A percentile compares a stretch with the other conserved stretches of the same genome.
Evolutionary conservation across 73 alveolate species (phyloP).

Genomic region (Paramecium sexaurelia): DNA sequence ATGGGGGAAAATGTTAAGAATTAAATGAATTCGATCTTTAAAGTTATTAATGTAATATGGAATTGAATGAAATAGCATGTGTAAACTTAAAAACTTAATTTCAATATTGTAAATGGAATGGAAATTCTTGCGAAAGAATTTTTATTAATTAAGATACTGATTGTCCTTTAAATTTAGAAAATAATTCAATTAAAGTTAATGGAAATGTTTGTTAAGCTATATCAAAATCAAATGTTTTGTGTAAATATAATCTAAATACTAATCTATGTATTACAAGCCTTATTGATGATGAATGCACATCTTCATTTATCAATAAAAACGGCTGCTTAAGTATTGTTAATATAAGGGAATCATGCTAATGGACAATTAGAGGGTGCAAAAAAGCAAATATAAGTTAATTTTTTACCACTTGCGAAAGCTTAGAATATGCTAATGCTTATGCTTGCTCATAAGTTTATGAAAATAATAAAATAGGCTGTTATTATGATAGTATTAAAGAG

Average conservation of each 20-base stretch:
- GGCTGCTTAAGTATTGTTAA: background rate
- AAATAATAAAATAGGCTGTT: background rate
- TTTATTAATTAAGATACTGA: background rate
- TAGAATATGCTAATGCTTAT: background rate
- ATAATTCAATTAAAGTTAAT: background rate
- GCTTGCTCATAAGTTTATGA: slow-evolving; percentile 23
- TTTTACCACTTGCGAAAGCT: background rate
- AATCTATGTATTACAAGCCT: background rate
- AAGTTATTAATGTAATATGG: background rate
- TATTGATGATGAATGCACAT: background rate
- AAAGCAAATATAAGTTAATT: background rate
- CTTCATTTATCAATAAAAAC: background rate
- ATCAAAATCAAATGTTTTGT: background rate
- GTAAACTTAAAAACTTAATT: background rate
- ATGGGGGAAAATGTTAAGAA: background rate
- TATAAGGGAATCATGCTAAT: background rate
- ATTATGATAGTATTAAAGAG: background rate
- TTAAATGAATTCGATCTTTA: background rate
- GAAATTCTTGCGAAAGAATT: background rate
- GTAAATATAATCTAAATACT: background rate
- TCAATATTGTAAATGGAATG: slow-evolving; percentile 38
- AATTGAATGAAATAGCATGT: background rate
- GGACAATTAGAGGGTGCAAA: background rate
- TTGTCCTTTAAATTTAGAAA: background rate
- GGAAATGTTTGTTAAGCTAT: slow-evolving; percentile 38